These are phyloP conservation scores for Naganishia vaughanmartiniae DNA, from an alignment of 768 basidiomycete species.

Conservation along the genomic window DNA sequence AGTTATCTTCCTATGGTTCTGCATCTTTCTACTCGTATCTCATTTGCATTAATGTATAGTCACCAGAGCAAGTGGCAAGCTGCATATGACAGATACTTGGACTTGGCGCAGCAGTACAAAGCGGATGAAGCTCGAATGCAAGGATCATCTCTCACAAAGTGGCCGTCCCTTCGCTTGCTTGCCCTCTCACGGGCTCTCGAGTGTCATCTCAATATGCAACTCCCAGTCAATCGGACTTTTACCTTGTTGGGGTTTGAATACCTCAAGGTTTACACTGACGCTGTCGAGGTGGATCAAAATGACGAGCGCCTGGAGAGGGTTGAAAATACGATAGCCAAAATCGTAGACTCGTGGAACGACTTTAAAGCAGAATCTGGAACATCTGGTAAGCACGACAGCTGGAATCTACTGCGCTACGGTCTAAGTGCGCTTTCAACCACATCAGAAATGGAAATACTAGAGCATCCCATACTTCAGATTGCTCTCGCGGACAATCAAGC, in stretches of 20 bases:
- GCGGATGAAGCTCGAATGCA: conserved; percentile 20
- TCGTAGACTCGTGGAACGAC: conserved; percentile 14
- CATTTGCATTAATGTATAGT: background rate
- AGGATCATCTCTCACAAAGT: background rate
- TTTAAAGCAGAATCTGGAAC: background rate
- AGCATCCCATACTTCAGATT: conserved; percentile 68
- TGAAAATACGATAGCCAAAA: background rate
- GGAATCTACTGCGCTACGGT: too few relatives aligned
- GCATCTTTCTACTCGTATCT: background rate
- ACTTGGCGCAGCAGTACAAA: conserved; percentile 21
- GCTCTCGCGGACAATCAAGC: conserved; percentile 56
- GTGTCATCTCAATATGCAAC: conserved; percentile 18
- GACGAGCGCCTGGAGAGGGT: too few relatives aligned
- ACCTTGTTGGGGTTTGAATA: conserved; percentile 28
- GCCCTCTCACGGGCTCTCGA: conserved; percentile 26
- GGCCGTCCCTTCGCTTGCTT: conserved; percentile 20
- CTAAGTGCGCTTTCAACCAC: background rate
- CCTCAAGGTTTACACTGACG: conserved; percentile 8
- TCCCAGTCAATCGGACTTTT: conserved; percentile 1
- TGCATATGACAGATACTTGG: conserved; percentile 22
- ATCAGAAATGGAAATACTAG: conserved; percentile 40
- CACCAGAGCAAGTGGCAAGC: conserved; percentile 12
- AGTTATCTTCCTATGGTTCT: conserved; percentile 46
- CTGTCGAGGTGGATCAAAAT: background rate
- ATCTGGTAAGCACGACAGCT: background rate